These are phyloP conservation scores for Phellopilus nigrolimitatus DNA, from an alignment of 1,284 basidiomycete species.

Conservation along the genomic window DNA sequence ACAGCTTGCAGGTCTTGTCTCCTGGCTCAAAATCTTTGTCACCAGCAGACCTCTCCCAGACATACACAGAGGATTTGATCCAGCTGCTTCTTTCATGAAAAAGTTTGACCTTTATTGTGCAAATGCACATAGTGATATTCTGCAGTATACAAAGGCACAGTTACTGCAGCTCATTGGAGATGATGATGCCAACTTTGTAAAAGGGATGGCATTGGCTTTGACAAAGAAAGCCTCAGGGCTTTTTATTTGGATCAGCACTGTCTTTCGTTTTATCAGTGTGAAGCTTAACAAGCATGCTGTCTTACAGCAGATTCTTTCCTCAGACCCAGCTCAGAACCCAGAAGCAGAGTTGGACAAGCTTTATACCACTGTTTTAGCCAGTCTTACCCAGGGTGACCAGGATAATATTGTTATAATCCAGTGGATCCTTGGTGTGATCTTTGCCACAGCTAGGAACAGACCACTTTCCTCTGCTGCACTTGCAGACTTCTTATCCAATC, in stretches of 20 bases:
- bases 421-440: not conserved
- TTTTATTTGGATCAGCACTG: slow-evolving; percentile 4
- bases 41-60: not conserved
- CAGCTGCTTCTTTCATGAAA: too few relatives aligned
- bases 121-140: not conserved
- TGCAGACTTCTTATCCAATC: too few relatives aligned
- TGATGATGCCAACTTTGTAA: too few relatives aligned
- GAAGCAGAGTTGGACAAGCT: too few relatives aligned
- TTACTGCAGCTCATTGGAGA: too few relatives aligned
- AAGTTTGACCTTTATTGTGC: not conserved
- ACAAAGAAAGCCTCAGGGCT: too few relatives aligned
- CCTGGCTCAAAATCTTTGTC: slow-evolving; percentile 6
- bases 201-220: too few relatives aligned
- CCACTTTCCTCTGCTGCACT: too few relatives aligned
- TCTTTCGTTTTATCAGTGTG: not conserved
- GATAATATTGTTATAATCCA: not conserved
- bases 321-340: too few relatives aligned
- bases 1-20: not conserved
- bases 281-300: not conserved
- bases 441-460: not conserved
- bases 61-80: not conserved
- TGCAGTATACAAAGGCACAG: not conserved
- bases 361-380: too few relatives aligned
- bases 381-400: too few relatives aligned
- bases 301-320: too few relatives aligned